Base-by-base conservation (phyloP, 371 early-diverging fungal species). In the Rhizopus microsporus region DNA sequence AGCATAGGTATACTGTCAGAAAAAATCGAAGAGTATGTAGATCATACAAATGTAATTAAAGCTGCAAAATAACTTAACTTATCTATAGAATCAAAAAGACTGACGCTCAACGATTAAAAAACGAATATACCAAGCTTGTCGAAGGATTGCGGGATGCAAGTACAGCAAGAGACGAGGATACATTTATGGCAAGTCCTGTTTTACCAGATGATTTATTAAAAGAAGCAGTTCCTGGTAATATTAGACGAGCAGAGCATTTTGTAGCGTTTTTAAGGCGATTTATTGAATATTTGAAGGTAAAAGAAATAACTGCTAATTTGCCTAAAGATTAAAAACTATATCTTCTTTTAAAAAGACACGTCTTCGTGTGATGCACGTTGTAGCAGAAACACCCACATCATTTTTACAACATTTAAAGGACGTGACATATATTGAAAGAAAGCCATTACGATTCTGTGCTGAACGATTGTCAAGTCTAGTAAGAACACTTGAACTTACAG, bases 191-290 rank as follows among this genome's bases (percentile, higher is more conserved):
- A 1, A 91, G 84, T 69, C 91, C 92, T 13, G 92, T 93, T 0
- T 67, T 99, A 8, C 98, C 99, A 1, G 94, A 96, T 62, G 96
- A 97, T 68, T 69, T 99, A 13, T 68, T 98, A 54, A 75, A 85
- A 34, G 99, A 99, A 66, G 94, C 95, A 1, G 89, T 99, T 1
- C 99, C 99, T 2, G 99, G 99, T 12, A 99, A 96, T 70, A 95
- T 99, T 54, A 85, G 99, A 59, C 82, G 92, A 50, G 95, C 99
- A 3, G 96, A 95, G 59, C 99, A 99, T 74, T 99, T 99, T 82
- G 93, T 99, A 6, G 91, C 94, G 0, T 96, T 99, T 67, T 68
- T 99, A 56, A 86, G 96, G 65, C 82, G 99, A 45, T 95, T 99
- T 63, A 86, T 99, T 58, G 99, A 99, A 76, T 99, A 99, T 67